Evolutionary conservation across 495 filamentous ascomycete genomes (phyloP).

Genomic region (Aspergillus leporis): DNA sequence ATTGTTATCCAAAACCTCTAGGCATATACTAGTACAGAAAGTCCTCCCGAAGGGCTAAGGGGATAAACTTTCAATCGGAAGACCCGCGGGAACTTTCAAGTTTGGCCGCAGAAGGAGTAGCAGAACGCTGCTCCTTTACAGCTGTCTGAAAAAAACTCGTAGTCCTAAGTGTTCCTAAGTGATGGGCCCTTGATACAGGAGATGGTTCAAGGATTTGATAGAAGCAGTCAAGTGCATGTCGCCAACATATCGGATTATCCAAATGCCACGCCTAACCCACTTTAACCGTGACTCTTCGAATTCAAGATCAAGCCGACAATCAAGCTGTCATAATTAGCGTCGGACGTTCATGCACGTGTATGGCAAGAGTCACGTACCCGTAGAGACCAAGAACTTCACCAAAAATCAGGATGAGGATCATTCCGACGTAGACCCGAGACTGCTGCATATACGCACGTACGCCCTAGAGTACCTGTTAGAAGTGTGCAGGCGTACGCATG

Average conservation of each 20-base stretch:
- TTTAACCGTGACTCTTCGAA: slow-evolving; percentile 39
- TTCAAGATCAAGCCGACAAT: slow-evolving; percentile 61
- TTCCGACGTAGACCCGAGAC: slow-evolving; percentile 92
- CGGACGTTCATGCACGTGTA: neutral
- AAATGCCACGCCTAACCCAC: slow-evolving; percentile 1
- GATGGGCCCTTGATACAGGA: slow-evolving; percentile 14
- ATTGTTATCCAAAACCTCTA: slow-evolving; percentile 15
- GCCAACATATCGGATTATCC: slow-evolving; percentile 14
- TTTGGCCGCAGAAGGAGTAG: neutral
- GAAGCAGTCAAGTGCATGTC: neutral
- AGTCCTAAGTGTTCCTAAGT: slow-evolving; percentile 4
- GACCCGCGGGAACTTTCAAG: neutral
- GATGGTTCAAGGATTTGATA: slow-evolving; percentile 7
- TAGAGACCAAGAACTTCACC: slow-evolving; percentile 97
- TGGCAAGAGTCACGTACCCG: slow-evolving; percentile 60
- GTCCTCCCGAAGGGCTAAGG: neutral
- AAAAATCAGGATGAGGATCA: slow-evolving; percentile 98
- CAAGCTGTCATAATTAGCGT: slow-evolving; percentile 43
- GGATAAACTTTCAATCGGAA: slow-evolving; percentile 1
- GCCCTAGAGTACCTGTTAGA: slow-evolving; percentile 53
- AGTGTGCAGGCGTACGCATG: neutral
- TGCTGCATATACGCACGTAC: slow-evolving; percentile 95
- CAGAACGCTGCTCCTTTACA: neutral
- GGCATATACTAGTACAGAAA: slow-evolving; percentile 25
- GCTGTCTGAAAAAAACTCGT: neutral